phyloP scores from a whole-genome alignment of 2,329 filamentous ascomycete genomes.

The Cordyceps javanica region DNA sequence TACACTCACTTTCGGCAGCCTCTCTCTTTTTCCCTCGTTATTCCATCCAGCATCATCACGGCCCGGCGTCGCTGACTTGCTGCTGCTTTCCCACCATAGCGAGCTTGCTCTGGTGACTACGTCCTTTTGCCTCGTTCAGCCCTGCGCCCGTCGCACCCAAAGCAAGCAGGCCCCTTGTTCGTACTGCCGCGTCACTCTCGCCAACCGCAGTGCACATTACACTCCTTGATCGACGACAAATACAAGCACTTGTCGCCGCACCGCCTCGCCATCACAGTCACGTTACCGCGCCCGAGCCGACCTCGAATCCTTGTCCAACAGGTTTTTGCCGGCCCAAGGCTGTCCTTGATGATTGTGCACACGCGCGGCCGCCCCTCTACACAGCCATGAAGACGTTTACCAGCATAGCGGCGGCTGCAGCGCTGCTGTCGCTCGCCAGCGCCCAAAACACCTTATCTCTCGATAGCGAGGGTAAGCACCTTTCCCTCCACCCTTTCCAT shows the following conservation, averaged over 20 bases:
- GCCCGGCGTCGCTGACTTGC: constrained; percentile 5
- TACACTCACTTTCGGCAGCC: background rate
- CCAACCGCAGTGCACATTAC: background rate
- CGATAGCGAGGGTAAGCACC: constrained; percentile 15
- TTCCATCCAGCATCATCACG: constrained; percentile 4
- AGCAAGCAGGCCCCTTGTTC: background rate
- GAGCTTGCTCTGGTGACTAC: background rate
- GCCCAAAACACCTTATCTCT: constrained; percentile 4
- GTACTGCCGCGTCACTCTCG: background rate
- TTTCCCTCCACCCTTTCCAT: background rate
- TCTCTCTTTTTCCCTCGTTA: background rate
- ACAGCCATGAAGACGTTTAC: constrained; percentile 20
- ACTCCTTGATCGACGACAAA: background rate
- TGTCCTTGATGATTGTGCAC: background rate
- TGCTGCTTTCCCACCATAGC: background rate
- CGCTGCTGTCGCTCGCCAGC: constrained; percentile 19
- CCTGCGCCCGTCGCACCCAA: too few relatives aligned
- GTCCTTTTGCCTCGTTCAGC: too few relatives aligned
- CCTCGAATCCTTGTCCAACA: background rate
- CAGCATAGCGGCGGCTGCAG: constrained; percentile 15
- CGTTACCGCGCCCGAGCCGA: background rate
- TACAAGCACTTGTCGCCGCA: background rate
- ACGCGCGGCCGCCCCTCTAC: background rate
- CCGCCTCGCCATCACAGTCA: background rate
- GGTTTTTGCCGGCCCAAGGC: background rate